Base-by-base conservation (phyloP, 768 basidiomycete genomes). In the Tulasnella sp. region DNA sequence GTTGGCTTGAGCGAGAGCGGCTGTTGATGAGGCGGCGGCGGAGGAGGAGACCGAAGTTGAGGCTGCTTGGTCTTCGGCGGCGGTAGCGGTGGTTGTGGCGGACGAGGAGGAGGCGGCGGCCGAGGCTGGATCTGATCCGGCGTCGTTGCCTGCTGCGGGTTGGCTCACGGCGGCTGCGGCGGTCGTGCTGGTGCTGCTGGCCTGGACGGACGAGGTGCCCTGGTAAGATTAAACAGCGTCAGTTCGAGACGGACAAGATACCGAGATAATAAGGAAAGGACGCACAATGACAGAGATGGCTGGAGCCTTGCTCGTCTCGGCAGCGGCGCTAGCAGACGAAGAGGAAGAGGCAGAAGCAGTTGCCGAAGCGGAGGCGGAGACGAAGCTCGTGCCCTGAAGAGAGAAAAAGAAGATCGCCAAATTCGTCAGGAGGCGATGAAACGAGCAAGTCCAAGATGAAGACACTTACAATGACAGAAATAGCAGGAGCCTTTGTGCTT, bases 61-160 rank as follows among this genome's bases (percentile, higher is more conserved):
- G 46, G 78, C 12, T 39, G 46, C 44, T 72, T 79, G 42, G 39
- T 79, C 72, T 71, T 78, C 21, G 40, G 58, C 58, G 4, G 76
- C 76, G 16, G 48, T 77, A 27, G 58, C 18, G 3, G 68, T 71
- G 39, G 68, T 0, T 5, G 68, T 27, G 39, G 27, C 18, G n/a
- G 72, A 34, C 36, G 36, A 62, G 52, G 68, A 36, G 36, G 19
- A 6, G 36, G n/a, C 46, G 76, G n/a, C n/a, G n/a, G n/a, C n/a
- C n/a, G 68, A 62, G 18, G 18, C 40, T 36, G 52, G 44, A 16
- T 27, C 71, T 9, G 77, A 5, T 39, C 21, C 68, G 19, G 77
- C 36, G 58, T 78, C 34, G 52, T 39, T 71, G 12, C 48, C 34
- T 18, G 71, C 38, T 21, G 78, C 78, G 31, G 78, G 71, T 31